A percentile compares a stretch with the other conserved stretches of the same genome.
Evolutionary conservation across 2,329 filamentous ascomycete genomes (phyloP).

Genomic region (Venturia asperata): DNA sequence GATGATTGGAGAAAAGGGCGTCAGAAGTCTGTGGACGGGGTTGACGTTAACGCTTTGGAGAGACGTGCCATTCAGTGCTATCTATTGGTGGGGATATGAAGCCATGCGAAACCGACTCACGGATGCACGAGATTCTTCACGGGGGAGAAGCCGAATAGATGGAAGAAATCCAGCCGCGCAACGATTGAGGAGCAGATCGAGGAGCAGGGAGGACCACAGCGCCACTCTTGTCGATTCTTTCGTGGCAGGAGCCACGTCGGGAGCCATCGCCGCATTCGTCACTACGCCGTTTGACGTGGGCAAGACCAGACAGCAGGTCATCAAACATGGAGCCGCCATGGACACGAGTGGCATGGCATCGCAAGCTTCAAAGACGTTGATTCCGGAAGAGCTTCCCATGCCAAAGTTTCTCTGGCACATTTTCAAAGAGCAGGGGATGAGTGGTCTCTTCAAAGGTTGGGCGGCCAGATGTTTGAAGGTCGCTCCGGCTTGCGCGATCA

Average conservation of each 20-base stretch:
- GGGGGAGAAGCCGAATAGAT: slow-evolving; percentile 23
- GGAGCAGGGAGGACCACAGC: slow-evolving; percentile 61
- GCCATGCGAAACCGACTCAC: slow-evolving; percentile 65
- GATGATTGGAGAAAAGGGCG: slow-evolving; percentile 73
- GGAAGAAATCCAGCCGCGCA: slow-evolving; percentile 29
- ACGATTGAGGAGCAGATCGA: slow-evolving; percentile 36
- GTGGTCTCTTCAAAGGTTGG: slow-evolving; percentile 86
- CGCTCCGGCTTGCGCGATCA: slow-evolving; percentile 93
- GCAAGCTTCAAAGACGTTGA: slow-evolving; percentile 36
- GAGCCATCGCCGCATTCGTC: slow-evolving; percentile 75
- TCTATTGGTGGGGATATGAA: slow-evolving; percentile 99
- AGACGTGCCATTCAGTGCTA: slow-evolving; percentile 91
- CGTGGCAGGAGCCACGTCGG: slow-evolving; percentile 73
- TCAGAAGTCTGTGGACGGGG: slow-evolving; percentile 80
- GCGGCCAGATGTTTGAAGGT: slow-evolving; percentile 88
- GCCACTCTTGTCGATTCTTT: slow-evolving; percentile 86
- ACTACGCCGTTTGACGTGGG: slow-evolving; percentile 97
- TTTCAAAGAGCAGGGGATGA: slow-evolving; percentile 71
- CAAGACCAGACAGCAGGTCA: slow-evolving; percentile 89
- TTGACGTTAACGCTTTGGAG: slow-evolving; percentile 88
- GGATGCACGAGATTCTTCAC: slow-evolving; percentile 48
- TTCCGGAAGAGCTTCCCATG: slow-evolving; percentile 72
- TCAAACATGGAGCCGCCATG: slow-evolving; percentile 50
- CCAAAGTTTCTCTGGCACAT: slow-evolving; percentile 82
- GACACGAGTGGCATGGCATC: slow-evolving; percentile 28